Evolutionary conservation across 2,329 filamentous ascomycete species (phyloP).

Genomic region (Penicillium digitatum): DNA sequence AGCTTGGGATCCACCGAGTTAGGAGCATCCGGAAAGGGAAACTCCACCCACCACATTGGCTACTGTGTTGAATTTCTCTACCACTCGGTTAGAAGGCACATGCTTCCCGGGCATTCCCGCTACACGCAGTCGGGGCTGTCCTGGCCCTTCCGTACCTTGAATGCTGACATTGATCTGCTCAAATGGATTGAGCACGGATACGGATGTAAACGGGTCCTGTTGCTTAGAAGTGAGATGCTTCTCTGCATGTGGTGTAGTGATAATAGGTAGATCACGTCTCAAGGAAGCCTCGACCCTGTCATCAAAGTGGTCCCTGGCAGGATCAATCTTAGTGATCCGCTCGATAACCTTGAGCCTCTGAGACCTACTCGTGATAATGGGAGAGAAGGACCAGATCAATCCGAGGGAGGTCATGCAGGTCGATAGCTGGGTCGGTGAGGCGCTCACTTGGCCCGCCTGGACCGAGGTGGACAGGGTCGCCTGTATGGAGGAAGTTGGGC

Average conservation of each 20-base stretch:
- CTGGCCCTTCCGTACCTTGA: slow-evolving; percentile 11
- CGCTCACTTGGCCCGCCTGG: slow-evolving; percentile 57
- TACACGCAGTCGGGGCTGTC: slow-evolving; percentile 50
- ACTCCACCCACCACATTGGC: slow-evolving; percentile 39
- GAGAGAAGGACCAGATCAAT: slow-evolving; percentile 59
- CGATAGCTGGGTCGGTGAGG: slow-evolving; percentile 57
- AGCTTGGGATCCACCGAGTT: background rate
- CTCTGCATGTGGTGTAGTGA: slow-evolving; percentile 61
- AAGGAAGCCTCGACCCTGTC: slow-evolving; percentile 50
- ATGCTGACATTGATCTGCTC: slow-evolving; percentile 50
- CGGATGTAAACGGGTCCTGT: slow-evolving; percentile 52
- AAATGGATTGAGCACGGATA: slow-evolving; percentile 56
- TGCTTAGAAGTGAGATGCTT: slow-evolving; percentile 46
- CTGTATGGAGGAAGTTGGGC: slow-evolving; percentile 63
- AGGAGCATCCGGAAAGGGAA: background rate
- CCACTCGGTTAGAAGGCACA: slow-evolving; percentile 45
- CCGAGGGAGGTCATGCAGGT: slow-evolving; percentile 56
- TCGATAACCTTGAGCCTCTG: too few relatives aligned
- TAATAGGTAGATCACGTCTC: slow-evolving; percentile 55
- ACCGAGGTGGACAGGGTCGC: slow-evolving; percentile 64
- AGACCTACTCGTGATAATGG: slow-evolving; percentile 56
- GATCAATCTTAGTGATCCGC: background rate
- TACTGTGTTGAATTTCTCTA: slow-evolving; percentile 46
- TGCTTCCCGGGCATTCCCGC: slow-evolving; percentile 65
- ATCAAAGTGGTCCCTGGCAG: slow-evolving; percentile 51